Percentiles rank a stretch among this genome's conserved stretches.
Conservation (phyloP, 345 rosid genomes). For the Eucalyptus curtisii region DNA sequence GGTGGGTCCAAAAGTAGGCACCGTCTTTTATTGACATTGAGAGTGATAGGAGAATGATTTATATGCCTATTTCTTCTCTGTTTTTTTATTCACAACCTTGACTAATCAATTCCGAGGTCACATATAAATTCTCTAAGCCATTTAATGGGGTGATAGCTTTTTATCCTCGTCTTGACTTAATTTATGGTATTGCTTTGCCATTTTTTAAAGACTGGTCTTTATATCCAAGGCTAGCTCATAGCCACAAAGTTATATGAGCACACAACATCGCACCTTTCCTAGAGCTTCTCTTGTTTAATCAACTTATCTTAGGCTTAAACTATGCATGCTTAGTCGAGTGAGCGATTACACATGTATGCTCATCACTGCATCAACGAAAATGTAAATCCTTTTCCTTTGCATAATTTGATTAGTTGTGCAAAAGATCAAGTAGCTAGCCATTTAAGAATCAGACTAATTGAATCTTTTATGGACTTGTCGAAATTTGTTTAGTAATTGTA, state of each 20-base stretch:
- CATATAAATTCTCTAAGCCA: neutral
- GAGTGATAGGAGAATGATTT: neutral
- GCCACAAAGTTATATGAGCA: neutral
- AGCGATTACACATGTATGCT: neutral
- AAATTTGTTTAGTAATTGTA: neutral
- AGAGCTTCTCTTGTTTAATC: neutral
- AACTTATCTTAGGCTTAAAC: neutral
- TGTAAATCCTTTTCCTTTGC: neutral
- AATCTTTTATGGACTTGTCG: neutral
- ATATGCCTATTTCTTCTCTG: neutral
- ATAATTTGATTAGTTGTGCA: neutral
- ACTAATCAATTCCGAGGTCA: neutral
- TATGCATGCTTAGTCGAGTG: neutral
- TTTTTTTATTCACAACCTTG: neutral
- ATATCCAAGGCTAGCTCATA: neutral
- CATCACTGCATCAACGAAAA: neutral
- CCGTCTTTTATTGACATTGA: slow-evolving; percentile 26
- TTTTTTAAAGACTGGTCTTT: neutral
- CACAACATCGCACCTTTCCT: neutral
- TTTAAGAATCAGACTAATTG: neutral
- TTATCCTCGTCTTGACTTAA: neutral
- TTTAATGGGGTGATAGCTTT: neutral
- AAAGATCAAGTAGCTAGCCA: neutral
- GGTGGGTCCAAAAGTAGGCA: slow-evolving; percentile 44
- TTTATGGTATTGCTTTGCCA: neutral